These are phyloP conservation scores for Meripilus lineatus DNA, from an alignment of 1,284 basidiomycete genomes.

Conservation along the genomic window DNA sequence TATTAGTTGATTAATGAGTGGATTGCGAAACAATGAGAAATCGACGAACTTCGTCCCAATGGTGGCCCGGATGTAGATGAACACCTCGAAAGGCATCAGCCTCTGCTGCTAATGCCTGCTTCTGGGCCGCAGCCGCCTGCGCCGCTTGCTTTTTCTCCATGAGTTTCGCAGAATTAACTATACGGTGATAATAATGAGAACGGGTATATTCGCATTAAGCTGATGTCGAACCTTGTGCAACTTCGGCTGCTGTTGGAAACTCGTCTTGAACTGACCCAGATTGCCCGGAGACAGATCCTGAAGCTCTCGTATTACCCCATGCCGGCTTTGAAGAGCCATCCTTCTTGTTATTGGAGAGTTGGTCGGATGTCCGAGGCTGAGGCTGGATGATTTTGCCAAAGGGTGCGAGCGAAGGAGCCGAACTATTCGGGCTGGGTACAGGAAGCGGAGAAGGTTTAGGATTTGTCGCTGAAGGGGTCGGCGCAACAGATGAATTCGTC, in stretches of 20 bases:
- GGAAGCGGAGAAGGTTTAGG: slow-evolving; percentile 24
- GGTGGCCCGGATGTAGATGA: slow-evolving; percentile 89
- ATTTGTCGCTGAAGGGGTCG: slow-evolving; percentile 32
- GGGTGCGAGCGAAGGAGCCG: slow-evolving; percentile 45
- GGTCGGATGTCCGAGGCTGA: slow-evolving; percentile 44
- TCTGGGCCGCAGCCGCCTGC: slow-evolving; percentile 40
- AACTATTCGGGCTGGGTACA: slow-evolving; percentile 26
- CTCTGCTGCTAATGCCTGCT: slow-evolving; percentile 63
- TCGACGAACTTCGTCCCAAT: slow-evolving; percentile 89
- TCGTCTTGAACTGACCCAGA: slow-evolving; percentile 48
- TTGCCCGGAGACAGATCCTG: slow-evolving; percentile 26
- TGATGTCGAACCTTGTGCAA: slow-evolving; percentile 59
- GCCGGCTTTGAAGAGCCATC: slow-evolving; percentile 47
- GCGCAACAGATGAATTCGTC: slow-evolving; percentile 50
- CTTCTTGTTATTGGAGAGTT: slow-evolving; percentile 33
- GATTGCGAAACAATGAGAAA: slow-evolving; percentile 2
- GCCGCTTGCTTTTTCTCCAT: slow-evolving; percentile 26
- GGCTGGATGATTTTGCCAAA: slow-evolving; percentile 66
- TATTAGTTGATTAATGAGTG: slow-evolving; percentile 22
- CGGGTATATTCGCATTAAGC: slow-evolving; percentile 2
- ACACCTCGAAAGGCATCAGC: slow-evolving; percentile 91
- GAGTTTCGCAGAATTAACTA: slow-evolving; percentile 24
- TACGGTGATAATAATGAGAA: slow-evolving; percentile 12
- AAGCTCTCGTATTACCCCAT: slow-evolving; percentile 55
- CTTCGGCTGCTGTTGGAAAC: slow-evolving; percentile 92